Evolutionary conservation across 2,329 filamentous ascomycete species (phyloP).

Genomic region (Trichoderma simmonsii): DNA sequence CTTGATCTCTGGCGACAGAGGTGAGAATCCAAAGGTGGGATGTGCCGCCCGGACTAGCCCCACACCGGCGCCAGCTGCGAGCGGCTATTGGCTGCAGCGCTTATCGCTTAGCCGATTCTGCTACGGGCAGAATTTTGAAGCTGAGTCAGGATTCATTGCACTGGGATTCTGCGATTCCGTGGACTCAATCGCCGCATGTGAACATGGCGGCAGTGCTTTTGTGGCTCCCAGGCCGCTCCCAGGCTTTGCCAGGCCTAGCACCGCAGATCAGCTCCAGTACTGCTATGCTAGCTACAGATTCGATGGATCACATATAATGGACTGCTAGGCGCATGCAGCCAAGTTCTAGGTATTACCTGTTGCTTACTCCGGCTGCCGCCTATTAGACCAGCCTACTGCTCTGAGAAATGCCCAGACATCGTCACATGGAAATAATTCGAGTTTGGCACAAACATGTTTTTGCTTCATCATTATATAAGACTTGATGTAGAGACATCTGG

Average conservation of each 20-base stretch:
- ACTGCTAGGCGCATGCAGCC: neutral
- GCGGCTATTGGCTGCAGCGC: slow-evolving; percentile 24
- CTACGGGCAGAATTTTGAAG: neutral
- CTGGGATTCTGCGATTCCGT: neutral
- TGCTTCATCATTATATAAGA: neutral
- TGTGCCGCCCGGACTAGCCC: slow-evolving; percentile 16
- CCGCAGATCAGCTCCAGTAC: neutral
- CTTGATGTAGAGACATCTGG: neutral
- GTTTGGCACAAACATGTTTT: neutral
- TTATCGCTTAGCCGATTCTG: slow-evolving; percentile 24
- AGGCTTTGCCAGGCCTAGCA: neutral
- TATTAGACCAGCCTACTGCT: neutral
- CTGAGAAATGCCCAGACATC: neutral
- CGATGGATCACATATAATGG: neutral
- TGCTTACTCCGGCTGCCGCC: neutral
- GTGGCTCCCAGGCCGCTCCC: neutral
- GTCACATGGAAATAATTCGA: neutral
- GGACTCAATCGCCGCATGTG: neutral
- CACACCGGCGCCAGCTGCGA: neutral
- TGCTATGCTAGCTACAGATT: neutral
- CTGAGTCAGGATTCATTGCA: slow-evolving; percentile 1
- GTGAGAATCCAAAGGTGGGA: slow-evolving; percentile 22
- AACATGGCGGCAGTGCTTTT: neutral
- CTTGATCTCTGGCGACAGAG: slow-evolving; percentile 10
- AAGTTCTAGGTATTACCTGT: neutral